Base-by-base conservation (phyloP, 345 rosid species). In the Eucalyptus polybractea region DNA sequence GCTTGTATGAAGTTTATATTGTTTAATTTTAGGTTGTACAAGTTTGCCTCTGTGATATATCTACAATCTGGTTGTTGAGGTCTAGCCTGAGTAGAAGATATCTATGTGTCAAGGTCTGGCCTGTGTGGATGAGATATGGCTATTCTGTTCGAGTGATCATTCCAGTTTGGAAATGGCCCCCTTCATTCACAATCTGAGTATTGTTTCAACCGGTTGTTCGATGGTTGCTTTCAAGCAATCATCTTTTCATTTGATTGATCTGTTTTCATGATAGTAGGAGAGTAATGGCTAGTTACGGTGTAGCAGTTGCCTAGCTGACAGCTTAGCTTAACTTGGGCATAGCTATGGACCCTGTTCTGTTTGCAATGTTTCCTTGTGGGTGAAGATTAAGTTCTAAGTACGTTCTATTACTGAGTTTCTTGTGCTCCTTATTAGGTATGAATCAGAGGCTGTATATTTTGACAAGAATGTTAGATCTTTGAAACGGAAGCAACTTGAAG, bases 381-480 rank as follows among this genome's bases (percentile, higher is more conserved):
- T 50, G 40, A 86, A 47, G 37, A 17, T 17, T 8, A 50, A n/a
- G 40, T 50, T 25, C 0, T 86, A 42, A 86, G 40, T 0, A 49
- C 2, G 2, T 29, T 50, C 0, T 50, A n/a, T 16, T 11, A 0
- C n/a, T 53, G 19, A 54, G 51, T 47, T 86, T 49, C 42, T 12
- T 0, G 24, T 86, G 50, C 87, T 47, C 27, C 25, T 86, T 56
- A 50, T 10, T 89, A 97, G 99, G 91, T 97, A 97, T 89, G 97
- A 95, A 33, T 92, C 89, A 13, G 98, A 98, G 91, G 98, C 97
- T 88, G 90, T 91, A 62, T 96, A 95, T 92, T 98, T 98, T 89
- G 99, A 97, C 42, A 96, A 96, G 93, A 94, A 95, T 90, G 99
- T 98, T 86, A 94, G 98, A 95, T 91, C 97, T 88, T 91, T 95